Evolutionary conservation across 805 yeast genomes (phyloP).

Genomic region (Candida parachauliodes): DNA sequence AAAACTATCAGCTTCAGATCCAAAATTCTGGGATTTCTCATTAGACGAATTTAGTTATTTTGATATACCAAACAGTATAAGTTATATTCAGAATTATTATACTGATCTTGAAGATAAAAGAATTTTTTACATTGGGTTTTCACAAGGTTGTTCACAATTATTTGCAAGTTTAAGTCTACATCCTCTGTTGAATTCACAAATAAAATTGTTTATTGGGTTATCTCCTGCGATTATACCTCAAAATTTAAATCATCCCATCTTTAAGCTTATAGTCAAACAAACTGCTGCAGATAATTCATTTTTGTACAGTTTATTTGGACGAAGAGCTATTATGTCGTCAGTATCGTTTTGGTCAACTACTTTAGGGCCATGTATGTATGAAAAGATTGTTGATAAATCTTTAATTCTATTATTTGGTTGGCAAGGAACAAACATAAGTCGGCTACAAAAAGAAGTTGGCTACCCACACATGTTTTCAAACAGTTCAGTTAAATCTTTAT

Average conservation of each 20-base stretch:
- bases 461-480: conserved; percentile 30
- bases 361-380: conserved; percentile 20
- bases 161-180: conserved; percentile 28
- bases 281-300: conserved; percentile 24
- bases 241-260: conserved; percentile 20
- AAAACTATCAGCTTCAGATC: conserved; percentile 20
- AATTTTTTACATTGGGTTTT: conserved; percentile 26
- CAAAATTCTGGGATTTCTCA: conserved; percentile 28
- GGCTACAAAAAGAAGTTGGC: conserved; percentile 22
- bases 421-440: conserved; percentile 20
- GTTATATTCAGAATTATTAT: conserved; percentile 19
- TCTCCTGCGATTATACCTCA: conserved; percentile 29
- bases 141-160: conserved; percentile 30
- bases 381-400: conserved; percentile 21
- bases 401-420: conserved; percentile 25
- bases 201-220: conserved; percentile 24
- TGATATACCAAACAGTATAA: conserved; percentile 26
- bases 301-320: conserved; percentile 23
- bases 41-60: conserved; percentile 29
- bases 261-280: conserved; percentile 21
- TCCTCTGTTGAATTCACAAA: conserved; percentile 19
- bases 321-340: conserved; percentile 25
- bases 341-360: conserved; percentile 26
- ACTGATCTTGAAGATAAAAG: conserved; percentile 6
- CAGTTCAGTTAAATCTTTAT: conserved; percentile 24